phyloP scores from a whole-genome alignment of 176 grass and related monocot species.

The Oryza glaberrima region DNA sequence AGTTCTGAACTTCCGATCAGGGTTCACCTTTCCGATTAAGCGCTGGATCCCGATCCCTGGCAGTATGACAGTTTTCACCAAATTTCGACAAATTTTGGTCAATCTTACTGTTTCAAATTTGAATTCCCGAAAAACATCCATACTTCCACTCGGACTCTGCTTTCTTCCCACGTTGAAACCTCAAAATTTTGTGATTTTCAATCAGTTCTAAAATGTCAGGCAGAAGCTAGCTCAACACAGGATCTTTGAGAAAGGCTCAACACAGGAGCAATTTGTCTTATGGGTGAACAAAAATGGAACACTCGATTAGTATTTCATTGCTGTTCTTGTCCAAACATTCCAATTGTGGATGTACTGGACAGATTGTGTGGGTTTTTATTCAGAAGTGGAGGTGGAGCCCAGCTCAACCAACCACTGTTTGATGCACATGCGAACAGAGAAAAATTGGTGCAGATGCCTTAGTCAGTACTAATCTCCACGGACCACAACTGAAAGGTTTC shows the following conservation, averaged over 20 bases:
- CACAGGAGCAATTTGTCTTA: background rate
- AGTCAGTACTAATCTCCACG: background rate
- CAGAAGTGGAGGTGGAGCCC: constrained; percentile 15
- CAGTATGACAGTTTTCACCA: no score
- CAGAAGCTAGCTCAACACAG: background rate
- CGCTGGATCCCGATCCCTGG: no score
- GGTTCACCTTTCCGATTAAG: no score
- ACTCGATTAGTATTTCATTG: constrained; percentile 2
- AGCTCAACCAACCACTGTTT: constrained; percentile 32
- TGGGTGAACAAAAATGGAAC: background rate
- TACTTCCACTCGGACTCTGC: no score
- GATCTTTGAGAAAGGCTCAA: background rate
- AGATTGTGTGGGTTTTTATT: background rate
- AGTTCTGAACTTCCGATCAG: background rate
- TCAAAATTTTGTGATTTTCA: no score
- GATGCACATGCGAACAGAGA: constrained; percentile 39
- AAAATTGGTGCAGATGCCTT: constrained; percentile 16
- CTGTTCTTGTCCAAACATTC: constrained; percentile 22
- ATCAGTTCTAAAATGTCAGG: background rate
- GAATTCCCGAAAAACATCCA: no score
- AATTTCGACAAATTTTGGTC: no score
- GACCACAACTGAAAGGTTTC: constrained; percentile 21
- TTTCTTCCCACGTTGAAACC: no score
- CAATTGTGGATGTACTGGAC: background rate
- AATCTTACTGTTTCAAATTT: no score